Evolutionary conservation across 768 basidiomycete genomes (phyloP).

Genomic region (Dacryopinax spathularia): DNA sequence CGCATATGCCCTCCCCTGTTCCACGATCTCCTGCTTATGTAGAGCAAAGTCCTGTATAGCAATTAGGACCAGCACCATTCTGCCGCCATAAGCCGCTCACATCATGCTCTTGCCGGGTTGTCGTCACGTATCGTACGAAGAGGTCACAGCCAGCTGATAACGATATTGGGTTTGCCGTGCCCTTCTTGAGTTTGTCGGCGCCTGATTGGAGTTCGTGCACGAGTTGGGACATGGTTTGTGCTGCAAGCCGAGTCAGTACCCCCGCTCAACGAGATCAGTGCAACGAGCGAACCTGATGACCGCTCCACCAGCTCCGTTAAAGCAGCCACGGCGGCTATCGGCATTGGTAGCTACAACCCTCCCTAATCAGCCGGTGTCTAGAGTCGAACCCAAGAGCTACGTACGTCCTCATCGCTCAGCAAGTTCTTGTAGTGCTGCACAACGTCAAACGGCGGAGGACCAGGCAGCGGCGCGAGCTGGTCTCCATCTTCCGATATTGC

Average conservation of each 20-base stretch:
- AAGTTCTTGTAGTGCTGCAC: slow-evolving; percentile 43
- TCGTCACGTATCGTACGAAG: slow-evolving; percentile 77
- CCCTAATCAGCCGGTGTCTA: not conserved
- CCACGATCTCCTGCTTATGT: slow-evolving; percentile 68
- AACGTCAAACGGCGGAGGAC: slow-evolving; percentile 29
- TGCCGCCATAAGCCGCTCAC: slow-evolving; percentile 35
- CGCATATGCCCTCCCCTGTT: slow-evolving; percentile 65
- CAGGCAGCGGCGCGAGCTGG: not conserved
- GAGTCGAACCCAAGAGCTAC: slow-evolving; percentile 14
- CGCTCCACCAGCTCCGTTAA: slow-evolving; percentile 67
- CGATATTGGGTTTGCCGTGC: slow-evolving; percentile 65
- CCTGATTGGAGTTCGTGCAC: slow-evolving; percentile 69
- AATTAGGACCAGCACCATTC: slow-evolving; percentile 10
- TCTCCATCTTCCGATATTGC: not conserved
- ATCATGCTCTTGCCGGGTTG: slow-evolving; percentile 66
- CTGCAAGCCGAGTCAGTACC: slow-evolving; percentile 26
- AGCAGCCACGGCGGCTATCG: slow-evolving; percentile 77
- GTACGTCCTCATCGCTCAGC: slow-evolving; percentile 51
- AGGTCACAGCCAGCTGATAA: slow-evolving; percentile 81
- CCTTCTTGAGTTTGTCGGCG: slow-evolving; percentile 44
- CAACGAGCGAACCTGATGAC: slow-evolving; percentile 46
- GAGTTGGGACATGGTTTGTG: slow-evolving; percentile 87
- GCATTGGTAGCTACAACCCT: slow-evolving; percentile 48
- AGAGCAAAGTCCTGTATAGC: slow-evolving; percentile 57
- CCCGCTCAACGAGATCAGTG: slow-evolving; percentile 7